phyloP scores from a whole-genome alignment of 1,284 basidiomycete genomes.

The Malassezia slooffiae region DNA sequence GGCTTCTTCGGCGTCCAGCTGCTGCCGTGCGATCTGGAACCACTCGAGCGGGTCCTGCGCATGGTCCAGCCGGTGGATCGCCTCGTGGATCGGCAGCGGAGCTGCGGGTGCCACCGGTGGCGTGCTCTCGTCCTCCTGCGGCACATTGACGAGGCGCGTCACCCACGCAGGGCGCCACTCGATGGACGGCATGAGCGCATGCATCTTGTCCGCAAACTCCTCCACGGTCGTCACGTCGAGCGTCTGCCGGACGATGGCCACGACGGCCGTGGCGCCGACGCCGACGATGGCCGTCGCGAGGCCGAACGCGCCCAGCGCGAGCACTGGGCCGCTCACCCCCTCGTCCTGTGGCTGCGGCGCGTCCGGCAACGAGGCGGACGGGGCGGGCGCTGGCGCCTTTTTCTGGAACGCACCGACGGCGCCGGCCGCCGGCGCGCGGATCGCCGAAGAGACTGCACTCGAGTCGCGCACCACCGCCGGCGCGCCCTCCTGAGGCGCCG shows the following conservation, averaged over 20 bases:
- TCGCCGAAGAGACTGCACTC: too few relatives aligned
- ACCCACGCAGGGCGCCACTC: not conserved
- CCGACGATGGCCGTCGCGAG: slow-evolving; percentile 11
- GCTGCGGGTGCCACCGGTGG: not conserved
- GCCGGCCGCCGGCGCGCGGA: not conserved
- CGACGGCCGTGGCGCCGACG: slow-evolving; percentile 1
- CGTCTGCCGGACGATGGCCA: not conserved
- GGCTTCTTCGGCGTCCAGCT: slow-evolving; percentile 10
- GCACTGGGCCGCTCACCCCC: slow-evolving; percentile 1
- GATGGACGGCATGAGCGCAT: slow-evolving; percentile 3
- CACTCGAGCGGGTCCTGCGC: slow-evolving; percentile 10
- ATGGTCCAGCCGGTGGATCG: not conserved
- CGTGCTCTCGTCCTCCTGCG: not conserved
- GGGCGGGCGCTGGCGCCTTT: not conserved
- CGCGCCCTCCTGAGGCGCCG: too few relatives aligned
- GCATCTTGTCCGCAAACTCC: slow-evolving; percentile 13
- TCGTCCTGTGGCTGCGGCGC: slow-evolving; percentile 1
- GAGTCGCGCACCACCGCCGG: too few relatives aligned
- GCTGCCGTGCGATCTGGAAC: slow-evolving; percentile 4
- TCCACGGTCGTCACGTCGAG: slow-evolving; percentile 7
- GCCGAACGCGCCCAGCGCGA: slow-evolving; percentile 10
- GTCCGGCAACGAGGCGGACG: not conserved
- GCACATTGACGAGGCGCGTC: not conserved
- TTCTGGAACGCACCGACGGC: slow-evolving; percentile 2
- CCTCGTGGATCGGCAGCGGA: not conserved